A percentile compares a stretch with the other conserved stretches of the same genome.
Conservation (phyloP, 495 filamentous ascomycete species). For the Hypoxylon perforatum region DNA sequence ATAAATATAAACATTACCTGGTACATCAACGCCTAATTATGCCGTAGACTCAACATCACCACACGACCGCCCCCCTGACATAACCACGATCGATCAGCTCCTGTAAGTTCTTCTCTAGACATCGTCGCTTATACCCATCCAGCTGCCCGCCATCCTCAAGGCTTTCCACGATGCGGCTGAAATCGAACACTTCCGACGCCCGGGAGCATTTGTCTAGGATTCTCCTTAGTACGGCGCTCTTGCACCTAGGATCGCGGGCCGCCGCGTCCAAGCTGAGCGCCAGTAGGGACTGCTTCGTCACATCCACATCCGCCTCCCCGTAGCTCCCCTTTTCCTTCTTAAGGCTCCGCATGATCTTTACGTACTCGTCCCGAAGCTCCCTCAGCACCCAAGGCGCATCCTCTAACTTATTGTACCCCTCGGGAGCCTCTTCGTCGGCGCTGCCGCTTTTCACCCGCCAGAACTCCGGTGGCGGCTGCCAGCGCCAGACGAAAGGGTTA, state of each 20-base stretch:
- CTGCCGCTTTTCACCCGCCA: slow-evolving; percentile 8
- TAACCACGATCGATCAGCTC: slow-evolving; percentile 40
- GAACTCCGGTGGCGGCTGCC: slow-evolving; percentile 26
- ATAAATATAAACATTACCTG: too few relatives aligned
- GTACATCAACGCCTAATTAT: too few relatives aligned
- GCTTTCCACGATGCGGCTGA: slow-evolving; percentile 25
- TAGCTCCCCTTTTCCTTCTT: slow-evolving; percentile 2
- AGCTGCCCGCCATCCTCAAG: slow-evolving; percentile 21
- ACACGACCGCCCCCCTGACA: slow-evolving; percentile 35
- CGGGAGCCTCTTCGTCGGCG: background rate
- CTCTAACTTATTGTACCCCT: slow-evolving; percentile 22
- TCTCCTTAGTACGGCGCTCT: slow-evolving; percentile 26
- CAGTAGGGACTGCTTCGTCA: slow-evolving; percentile 43
- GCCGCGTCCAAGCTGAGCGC: slow-evolving; percentile 35
- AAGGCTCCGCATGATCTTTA: slow-evolving; percentile 12
- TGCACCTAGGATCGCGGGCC: slow-evolving; percentile 35
- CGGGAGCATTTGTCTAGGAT: slow-evolving; percentile 42
- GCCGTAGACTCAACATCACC: slow-evolving; percentile 9
- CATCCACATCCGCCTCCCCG: background rate
- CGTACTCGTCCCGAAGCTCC: slow-evolving; percentile 35
- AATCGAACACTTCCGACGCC: slow-evolving; percentile 31
- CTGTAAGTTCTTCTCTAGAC: slow-evolving; percentile 29
- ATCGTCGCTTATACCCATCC: slow-evolving; percentile 27
- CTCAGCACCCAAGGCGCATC: slow-evolving; percentile 39
- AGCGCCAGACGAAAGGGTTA: slow-evolving; percentile 36